Evolutionary conservation across 164 flowering plant genomes (phyloP).

Genomic region (Buxus sempervirens): DNA sequence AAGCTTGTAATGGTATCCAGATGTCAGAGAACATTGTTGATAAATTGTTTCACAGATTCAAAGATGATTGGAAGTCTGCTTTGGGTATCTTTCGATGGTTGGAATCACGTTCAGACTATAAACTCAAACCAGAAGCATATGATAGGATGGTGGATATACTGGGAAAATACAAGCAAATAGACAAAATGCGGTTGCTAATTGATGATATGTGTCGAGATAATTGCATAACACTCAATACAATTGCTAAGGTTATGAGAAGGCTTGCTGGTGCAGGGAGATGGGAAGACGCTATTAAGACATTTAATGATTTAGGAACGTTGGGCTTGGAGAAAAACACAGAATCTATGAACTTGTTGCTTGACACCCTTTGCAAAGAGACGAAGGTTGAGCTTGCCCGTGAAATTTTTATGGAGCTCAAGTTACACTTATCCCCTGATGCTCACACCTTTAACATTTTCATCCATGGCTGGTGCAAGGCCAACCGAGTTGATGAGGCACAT

Average conservation of each 20-base stretch:
- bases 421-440: slow-evolving; percentile 57
- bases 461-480: slow-evolving; percentile 66
- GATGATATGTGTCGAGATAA: slow-evolving; percentile 41
- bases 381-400: slow-evolving; percentile 67
- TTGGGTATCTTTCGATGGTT: slow-evolving; percentile 75
- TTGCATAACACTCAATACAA: slow-evolving; percentile 43
- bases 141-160: slow-evolving; percentile 68
- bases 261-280: slow-evolving; percentile 66
- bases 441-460: slow-evolving; percentile 60
- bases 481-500: slow-evolving; percentile 65
- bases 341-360: slow-evolving; percentile 77
- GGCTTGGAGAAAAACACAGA: slow-evolving; percentile 54
- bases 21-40: slow-evolving; percentile 35
- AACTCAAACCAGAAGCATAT: slow-evolving; percentile 42
- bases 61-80: slow-evolving; percentile 79
- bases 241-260: slow-evolving; percentile 78
- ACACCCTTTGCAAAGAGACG: slow-evolving; percentile 73
- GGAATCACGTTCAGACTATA: slow-evolving; percentile 27
- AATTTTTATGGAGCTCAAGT: slow-evolving; percentile 54
- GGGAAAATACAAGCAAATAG: slow-evolving; percentile 64
- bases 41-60: slow-evolving; percentile 51
- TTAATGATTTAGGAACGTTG: slow-evolving; percentile 32
- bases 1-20: slow-evolving; percentile 25
- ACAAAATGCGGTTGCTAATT: slow-evolving; percentile 46
- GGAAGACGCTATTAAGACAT: slow-evolving; percentile 52